phyloP scores from a whole-genome alignment of 1,284 basidiomycete genomes.

The Irpex sp. region DNA sequence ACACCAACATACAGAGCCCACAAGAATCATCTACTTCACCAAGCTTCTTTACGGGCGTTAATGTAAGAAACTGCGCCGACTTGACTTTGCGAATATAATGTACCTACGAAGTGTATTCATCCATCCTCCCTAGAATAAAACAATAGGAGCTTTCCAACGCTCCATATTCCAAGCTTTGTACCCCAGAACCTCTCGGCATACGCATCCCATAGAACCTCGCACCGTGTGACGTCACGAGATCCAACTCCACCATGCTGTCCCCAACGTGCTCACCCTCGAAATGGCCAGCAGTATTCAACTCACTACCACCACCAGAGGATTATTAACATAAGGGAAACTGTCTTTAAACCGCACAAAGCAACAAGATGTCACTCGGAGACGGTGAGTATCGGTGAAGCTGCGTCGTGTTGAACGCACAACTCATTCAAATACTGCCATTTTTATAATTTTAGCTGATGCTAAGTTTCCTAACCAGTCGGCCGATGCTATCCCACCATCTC shows the following conservation, averaged over 20 bases:
- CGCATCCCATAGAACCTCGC: background rate
- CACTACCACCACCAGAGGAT: background rate
- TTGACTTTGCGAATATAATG: no score
- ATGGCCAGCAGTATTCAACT: background rate
- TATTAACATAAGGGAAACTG: background rate
- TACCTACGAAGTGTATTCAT: no score
- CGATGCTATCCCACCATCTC: conserved; percentile 24
- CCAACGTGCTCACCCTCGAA: background rate
- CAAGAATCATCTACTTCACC: no score
- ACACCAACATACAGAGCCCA: no score
- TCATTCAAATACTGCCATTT: background rate
- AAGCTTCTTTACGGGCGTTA: no score
- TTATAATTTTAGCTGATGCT: conserved; percentile 18
- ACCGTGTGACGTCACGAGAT: background rate
- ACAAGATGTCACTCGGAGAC: conserved; percentile 7
- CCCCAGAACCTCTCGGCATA: background rate
- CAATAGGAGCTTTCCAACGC: no score
- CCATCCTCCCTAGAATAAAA: no score
- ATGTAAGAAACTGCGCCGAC: no score
- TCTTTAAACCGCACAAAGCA: background rate
- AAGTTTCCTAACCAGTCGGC: conserved; percentile 24
- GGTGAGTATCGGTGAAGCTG: background rate
- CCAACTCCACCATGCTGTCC: background rate
- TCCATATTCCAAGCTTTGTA: background rate
- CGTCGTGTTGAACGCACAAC: background rate